Evolutionary conservation across 2,329 filamentous ascomycete species (phyloP).

Genomic region (Colletotrichum sp.): DNA sequence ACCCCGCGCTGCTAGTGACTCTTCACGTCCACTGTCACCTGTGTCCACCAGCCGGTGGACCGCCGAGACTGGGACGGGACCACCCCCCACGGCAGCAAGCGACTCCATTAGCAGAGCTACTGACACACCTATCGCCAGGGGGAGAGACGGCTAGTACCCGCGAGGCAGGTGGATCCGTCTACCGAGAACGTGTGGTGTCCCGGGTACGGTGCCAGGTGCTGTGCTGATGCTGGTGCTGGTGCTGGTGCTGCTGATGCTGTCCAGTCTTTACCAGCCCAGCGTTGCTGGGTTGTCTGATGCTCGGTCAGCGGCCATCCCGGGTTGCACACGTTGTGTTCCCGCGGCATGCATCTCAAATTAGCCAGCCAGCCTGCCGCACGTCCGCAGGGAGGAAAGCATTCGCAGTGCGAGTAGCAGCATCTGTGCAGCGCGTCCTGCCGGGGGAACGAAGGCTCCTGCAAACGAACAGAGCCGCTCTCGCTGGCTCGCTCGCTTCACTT

Average conservation of each 20-base stretch:
- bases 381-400: neutral
- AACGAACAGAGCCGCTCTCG: neutral
- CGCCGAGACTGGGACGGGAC: neutral
- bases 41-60: constrained; percentile 5
- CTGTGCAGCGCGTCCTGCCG: neutral
- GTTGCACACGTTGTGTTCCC: neutral
- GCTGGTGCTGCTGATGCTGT: neutral
- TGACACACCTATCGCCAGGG: neutral
- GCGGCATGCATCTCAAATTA: neutral
- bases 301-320: neutral
- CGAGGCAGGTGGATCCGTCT: neutral
- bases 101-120: constrained; percentile 1
- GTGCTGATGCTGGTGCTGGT: neutral
- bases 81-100: neutral
- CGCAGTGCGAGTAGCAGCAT: neutral
- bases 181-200: neutral
- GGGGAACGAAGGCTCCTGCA: neutral
- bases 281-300: neutral
- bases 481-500: neutral
- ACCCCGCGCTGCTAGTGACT: neutral
- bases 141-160: neutral
- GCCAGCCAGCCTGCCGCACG: neutral
- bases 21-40: neutral
- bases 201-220: neutral
- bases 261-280: neutral